Conservation (phyloP, 129 eudicot genomes). For the Erigeron canadensis region DNA sequence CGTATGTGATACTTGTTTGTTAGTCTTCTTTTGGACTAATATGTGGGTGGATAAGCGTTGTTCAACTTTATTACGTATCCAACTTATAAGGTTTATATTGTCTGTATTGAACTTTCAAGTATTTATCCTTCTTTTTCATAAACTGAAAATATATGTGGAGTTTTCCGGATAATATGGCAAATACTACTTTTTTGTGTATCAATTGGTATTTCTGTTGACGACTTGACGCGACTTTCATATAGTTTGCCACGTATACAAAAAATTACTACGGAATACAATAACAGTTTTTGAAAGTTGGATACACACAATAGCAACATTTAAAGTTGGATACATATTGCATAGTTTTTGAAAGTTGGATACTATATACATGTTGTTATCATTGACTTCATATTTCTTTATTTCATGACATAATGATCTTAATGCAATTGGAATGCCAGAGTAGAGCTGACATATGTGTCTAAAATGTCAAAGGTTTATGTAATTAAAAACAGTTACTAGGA, state of each 20-base stretch:
- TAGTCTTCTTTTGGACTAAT: not conserved
- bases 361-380: not conserved
- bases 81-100: not conserved
- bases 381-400: not conserved
- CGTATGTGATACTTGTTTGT: not conserved
- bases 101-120: not conserved
- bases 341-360: no score
- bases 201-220: no score
- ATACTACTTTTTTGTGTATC: no score
- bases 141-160: no score
- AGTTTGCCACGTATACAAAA: no score
- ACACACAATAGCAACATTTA: no score
- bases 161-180: no score
- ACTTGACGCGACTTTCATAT: no score
- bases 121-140: no score
- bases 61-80: not conserved
- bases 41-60: constrained; percentile 12
- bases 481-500: not conserved
- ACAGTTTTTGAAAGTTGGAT: no score
- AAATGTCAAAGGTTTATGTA: not conserved
- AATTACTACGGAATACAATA: no score
- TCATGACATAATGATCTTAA: not conserved
- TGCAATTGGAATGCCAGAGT: not conserved
- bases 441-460: not conserved
- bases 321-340: not conserved